Conservation (phyloP, 106 monocot genomes). For the Ottelia alismoides region DNA sequence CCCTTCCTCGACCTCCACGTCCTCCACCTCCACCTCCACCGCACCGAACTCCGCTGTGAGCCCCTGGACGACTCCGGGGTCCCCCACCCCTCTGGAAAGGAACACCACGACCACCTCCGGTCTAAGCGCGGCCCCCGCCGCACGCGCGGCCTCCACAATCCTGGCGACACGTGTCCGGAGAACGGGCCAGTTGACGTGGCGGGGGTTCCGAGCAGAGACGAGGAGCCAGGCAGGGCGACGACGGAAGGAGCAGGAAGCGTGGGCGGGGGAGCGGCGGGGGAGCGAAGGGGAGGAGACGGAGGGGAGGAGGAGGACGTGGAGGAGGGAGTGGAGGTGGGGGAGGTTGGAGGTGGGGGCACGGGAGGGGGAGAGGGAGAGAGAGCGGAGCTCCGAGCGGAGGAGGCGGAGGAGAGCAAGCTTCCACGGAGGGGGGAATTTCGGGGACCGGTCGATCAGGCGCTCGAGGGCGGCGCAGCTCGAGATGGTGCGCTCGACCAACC, state of each 20-base stretch:
- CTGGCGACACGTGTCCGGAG: conserved; percentile 22
- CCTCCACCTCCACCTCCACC: conserved; percentile 15
- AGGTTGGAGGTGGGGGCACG: conserved; percentile 6
- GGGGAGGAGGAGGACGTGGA: conserved; percentile 30
- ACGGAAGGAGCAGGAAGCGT: conserved; percentile 49
- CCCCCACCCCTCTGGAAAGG: conserved; percentile 54
- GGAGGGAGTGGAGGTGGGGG: not conserved
- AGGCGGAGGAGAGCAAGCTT: conserved; percentile 14
- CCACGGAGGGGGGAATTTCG: no score
- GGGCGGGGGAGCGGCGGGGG: conserved; percentile 27
- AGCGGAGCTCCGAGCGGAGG: conserved; percentile 7
- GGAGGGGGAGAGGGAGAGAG: conserved; percentile 3
- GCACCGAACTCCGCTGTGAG: conserved; percentile 43
- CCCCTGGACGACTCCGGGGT: conserved; percentile 7
- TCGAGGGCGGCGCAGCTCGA: no score
- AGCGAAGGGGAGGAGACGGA: conserved; percentile 1
- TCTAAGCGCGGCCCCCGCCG: conserved; percentile 20
- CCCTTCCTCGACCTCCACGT: conserved; percentile 28
- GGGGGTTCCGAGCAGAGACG: conserved; percentile 78
- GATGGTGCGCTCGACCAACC: no score
- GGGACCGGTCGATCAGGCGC: no score
- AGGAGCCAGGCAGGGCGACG: conserved; percentile 54
- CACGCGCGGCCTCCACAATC: conserved; percentile 26
- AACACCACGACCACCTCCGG: conserved; percentile 40
- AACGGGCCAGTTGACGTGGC: conserved; percentile 29